These are phyloP conservation scores for Thelonectria rubi DNA, from an alignment of 2,329 filamentous ascomycete genomes.

Conservation along the genomic window DNA sequence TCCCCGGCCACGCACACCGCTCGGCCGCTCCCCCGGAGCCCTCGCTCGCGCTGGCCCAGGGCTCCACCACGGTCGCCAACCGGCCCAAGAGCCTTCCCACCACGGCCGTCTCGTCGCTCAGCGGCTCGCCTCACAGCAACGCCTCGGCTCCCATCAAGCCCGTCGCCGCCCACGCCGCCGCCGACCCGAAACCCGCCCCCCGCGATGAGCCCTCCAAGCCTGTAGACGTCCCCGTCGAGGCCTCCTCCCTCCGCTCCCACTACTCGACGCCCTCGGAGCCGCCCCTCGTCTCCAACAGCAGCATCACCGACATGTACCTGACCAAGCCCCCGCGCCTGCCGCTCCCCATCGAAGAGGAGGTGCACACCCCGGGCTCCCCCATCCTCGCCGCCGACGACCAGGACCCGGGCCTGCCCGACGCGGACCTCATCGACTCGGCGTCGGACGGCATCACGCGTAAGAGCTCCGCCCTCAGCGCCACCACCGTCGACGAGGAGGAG, in stretches of 20 bases:
- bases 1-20: conserved; percentile 64
- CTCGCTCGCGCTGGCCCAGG: conserved; percentile 68
- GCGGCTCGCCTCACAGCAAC: conserved; percentile 56
- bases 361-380: conserved; percentile 88
- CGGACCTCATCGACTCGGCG: conserved; percentile 60
- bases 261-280: conserved; percentile 52
- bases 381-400: conserved; percentile 79
- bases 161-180: conserved; percentile 31
- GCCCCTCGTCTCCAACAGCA: conserved; percentile 61
- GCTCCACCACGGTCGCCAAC: conserved; percentile 59
- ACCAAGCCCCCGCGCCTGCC: conserved; percentile 86
- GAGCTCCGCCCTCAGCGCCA: conserved; percentile 67
- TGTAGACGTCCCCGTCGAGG: conserved; percentile 63
- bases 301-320: conserved; percentile 71
- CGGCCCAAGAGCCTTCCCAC: conserved; percentile 58
- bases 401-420: conserved; percentile 60
- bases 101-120: conserved; percentile 60
- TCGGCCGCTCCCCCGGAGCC: conserved; percentile 69
- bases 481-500: conserved; percentile 79
- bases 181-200: conserved; percentile 36
- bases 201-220: conserved; percentile 61
- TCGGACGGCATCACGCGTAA: conserved; percentile 62
- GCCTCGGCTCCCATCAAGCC: conserved; percentile 43
- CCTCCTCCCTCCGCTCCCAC: conserved; percentile 50
- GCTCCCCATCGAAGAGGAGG: conserved; percentile 91